Conservation (phyloP, 805 yeast species). For the Candida loeiensis region DNA sequence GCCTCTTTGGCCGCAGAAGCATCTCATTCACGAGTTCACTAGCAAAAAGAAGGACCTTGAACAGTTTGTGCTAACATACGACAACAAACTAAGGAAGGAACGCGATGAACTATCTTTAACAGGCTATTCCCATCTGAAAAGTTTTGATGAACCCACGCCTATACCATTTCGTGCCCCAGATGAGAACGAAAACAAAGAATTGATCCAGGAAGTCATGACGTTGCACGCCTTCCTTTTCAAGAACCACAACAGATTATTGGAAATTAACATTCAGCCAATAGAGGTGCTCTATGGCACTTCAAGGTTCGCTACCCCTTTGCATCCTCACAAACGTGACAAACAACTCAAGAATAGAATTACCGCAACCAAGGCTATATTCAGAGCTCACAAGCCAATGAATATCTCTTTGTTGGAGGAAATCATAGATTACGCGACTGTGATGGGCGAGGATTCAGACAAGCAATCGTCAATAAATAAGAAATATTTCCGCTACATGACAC, state of each 20-base stretch:
- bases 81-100: conserved; percentile 14
- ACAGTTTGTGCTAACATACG: conserved; percentile 13
- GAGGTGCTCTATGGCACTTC: conserved; percentile 32
- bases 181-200: neutral
- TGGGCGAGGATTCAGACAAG: no score
- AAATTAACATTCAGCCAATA: conserved; percentile 24
- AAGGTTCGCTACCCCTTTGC: conserved; percentile 29
- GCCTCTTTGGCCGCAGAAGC: conserved; percentile 33
- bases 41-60: conserved; percentile 6
- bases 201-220: conserved; percentile 12
- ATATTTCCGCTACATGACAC: conserved; percentile 26
- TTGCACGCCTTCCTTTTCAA: conserved; percentile 20
- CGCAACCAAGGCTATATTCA: conserved; percentile 19
- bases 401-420: conserved; percentile 17
- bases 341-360: conserved; percentile 23
- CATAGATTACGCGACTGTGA: conserved; percentile 16
- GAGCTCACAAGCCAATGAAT: conserved; percentile 20
- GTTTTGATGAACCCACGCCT: neutral
- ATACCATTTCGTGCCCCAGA: neutral
- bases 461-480: conserved; percentile 5
- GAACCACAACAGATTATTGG: conserved; percentile 19
- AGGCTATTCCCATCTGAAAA: conserved; percentile 11
- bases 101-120: conserved; percentile 14
- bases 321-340: conserved; percentile 25
- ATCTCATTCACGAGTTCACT: conserved; percentile 27